Conservation (phyloP, 169 alveolate species). For the Plasmodium gonderi region DNA sequence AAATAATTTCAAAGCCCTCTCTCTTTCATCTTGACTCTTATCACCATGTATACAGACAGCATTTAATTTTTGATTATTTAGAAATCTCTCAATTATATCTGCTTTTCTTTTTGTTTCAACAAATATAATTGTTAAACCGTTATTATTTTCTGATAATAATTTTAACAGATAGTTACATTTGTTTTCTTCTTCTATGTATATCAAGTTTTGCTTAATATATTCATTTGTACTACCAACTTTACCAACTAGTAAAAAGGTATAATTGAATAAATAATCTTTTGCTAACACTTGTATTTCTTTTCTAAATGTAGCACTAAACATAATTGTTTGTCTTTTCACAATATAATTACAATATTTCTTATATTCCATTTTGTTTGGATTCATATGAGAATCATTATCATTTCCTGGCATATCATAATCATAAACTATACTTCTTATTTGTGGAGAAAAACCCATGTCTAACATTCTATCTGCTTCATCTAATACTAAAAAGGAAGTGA, state of each 20-base stretch:
- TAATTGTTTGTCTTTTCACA: constrained; percentile 90
- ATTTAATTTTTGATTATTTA: constrained; percentile 86
- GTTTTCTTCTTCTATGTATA: constrained; percentile 91
- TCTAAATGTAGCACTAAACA: constrained; percentile 96
- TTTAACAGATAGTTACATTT: constrained; percentile 86
- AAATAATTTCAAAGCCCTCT: constrained; percentile 91
- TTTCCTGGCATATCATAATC: constrained; percentile 87
- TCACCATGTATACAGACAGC: constrained; percentile 96
- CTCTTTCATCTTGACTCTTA: constrained; percentile 95
- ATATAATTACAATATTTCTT: constrained; percentile 27
- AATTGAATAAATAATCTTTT: constrained; percentile 89
- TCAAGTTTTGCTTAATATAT: constrained; percentile 91
- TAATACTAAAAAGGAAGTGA: constrained; percentile 89
- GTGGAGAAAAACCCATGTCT: constrained; percentile 97
- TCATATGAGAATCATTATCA: constrained; percentile 28
- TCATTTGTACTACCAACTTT: constrained; percentile 95
- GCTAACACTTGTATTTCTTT: constrained; percentile 94
- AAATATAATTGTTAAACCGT: constrained; percentile 85
- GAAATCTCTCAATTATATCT: constrained; percentile 89
- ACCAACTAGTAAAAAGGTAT: constrained; percentile 92
- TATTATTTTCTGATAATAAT: constrained; percentile 85
- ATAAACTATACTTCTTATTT: constrained; percentile 87
- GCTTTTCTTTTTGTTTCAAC: constrained; percentile 92
- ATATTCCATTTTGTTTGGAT: constrained; percentile 34
- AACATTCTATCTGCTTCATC: constrained; percentile 97